Evolutionary conservation across 371 early-diverging fungal species (phyloP), one percentile per base, ranked within the genome.

Genomic region (Rhizopus arrhizus): DNA sequence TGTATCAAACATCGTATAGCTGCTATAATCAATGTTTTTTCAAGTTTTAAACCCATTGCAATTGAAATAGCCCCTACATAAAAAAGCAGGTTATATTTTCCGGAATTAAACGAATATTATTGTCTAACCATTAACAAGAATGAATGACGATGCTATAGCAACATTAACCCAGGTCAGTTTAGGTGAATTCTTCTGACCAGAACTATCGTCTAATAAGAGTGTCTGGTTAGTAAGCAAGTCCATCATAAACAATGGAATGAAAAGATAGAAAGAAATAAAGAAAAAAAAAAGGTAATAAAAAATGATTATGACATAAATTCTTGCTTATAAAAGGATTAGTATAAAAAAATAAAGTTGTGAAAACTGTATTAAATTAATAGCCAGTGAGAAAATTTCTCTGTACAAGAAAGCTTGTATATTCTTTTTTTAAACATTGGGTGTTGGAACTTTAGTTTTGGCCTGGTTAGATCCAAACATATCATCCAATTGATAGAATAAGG

Each of bases 1-100:
- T 88, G 88, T 8, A 86, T 68, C 36, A 83, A 15, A 61, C 86
- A 85, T 28, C 88, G 82, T 22, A 78, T n/a, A 0, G 88, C 80
- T 10, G 85, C 81, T 7, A 88, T 69, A 12, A 88, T 64, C 22
- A 91, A 69, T 0, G 82, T 77, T 16, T 60, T 77, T 62, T 83
- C 85, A 2, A 91, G 64, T 9, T 79, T 73, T 11, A 91, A 78
- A 0, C 82, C 73, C n/a, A 91, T 59, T 33, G 62, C 62, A 5
- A 74, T 31, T 0, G 91, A 91, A 15, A 89, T 78, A 0, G 59
- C 49, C 3, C 83, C 87, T 82, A 72, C 29, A 34, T 61, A 56
- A 22, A 22, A 22, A 22, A 22, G 22, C 22, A 22, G 22, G 22
- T 22, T 22, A 22, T 22, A 0, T 22, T 22, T 22, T 22, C 22